Evolutionary conservation across 768 basidiomycete species (phyloP).

Genomic region (Tulasnella sp.): DNA sequence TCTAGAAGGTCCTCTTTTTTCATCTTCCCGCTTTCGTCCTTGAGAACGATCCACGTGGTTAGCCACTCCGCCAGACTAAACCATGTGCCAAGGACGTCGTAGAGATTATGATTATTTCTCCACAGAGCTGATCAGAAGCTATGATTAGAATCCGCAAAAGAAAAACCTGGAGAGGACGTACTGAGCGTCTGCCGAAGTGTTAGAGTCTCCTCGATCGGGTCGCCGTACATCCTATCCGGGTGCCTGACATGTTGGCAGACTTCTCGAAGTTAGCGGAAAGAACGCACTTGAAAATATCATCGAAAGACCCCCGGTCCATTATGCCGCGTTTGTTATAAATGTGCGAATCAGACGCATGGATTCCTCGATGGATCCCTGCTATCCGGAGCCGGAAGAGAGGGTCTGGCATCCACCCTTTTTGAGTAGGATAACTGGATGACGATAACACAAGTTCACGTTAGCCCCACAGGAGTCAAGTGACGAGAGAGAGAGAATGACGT

Average conservation of each 20-base stretch:
- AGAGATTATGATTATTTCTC: background rate
- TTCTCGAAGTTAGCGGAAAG: background rate
- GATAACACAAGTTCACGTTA: background rate
- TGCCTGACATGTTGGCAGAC: background rate
- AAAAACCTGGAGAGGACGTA: background rate
- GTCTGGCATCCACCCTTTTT: background rate
- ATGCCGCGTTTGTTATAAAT: background rate
- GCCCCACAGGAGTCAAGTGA: too few species aligned
- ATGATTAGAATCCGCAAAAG: background rate
- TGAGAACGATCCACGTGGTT: background rate
- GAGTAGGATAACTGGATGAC: background rate
- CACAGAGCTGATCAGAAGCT: background rate
- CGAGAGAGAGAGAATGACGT: background rate
- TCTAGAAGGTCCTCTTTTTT: background rate
- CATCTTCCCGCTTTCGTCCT: background rate
- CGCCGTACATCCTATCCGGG: background rate
- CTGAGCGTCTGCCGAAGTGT: background rate
- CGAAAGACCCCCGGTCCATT: background rate
- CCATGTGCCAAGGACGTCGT: background rate
- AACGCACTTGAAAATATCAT: slow-evolving; percentile 1
- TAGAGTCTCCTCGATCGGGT: background rate
- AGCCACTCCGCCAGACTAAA: background rate
- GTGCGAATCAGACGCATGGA: background rate
- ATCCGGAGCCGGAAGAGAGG: background rate
- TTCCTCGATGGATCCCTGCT: background rate